Evolutionary conservation across 805 yeast species (phyloP).

Genomic region (Yamadazyma laniorum): DNA sequence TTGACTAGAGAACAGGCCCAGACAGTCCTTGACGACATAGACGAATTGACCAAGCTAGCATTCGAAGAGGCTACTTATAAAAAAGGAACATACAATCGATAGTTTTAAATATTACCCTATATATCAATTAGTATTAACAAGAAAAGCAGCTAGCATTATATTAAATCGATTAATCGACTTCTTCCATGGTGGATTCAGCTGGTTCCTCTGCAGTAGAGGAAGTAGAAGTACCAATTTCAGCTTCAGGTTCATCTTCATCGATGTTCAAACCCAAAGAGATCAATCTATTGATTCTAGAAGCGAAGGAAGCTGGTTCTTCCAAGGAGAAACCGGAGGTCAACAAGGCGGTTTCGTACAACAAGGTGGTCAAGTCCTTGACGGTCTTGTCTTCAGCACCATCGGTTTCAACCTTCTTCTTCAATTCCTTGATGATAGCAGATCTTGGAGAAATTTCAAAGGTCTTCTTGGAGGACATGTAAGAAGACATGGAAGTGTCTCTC

Average conservation of each 20-base stretch:
- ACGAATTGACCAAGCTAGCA: constrained; percentile 23
- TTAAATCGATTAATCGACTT: constrained; percentile 70
- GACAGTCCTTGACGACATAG: constrained; percentile 29
- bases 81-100: neutral
- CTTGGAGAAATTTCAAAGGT: constrained; percentile 98
- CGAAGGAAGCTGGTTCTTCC: constrained; percentile 97
- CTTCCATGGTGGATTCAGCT: constrained; percentile 97
- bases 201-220: constrained; percentile 56
- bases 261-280: constrained; percentile 97
- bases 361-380: constrained; percentile 94
- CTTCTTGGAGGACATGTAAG: constrained; percentile 99
- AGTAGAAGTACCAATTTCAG: constrained; percentile 50
- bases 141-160: constrained; percentile 1
- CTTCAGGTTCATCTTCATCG: constrained; percentile 77
- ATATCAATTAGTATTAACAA: constrained; percentile 8
- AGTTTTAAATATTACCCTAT: constrained; percentile 9
- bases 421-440: constrained; percentile 92
- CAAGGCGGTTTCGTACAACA: constrained; percentile 96
- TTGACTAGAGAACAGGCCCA: constrained; percentile 59
- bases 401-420: constrained; percentile 92
- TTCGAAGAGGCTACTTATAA: constrained; percentile 7
- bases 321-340: constrained; percentile 98
- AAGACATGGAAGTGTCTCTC: constrained; percentile 97
- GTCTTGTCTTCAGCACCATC: constrained; percentile 98
- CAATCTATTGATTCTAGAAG: constrained; percentile 96